Base-by-base conservation (phyloP, 192 early-diverging fungal genomes). In the Coemansia guatemalensis region DNA sequence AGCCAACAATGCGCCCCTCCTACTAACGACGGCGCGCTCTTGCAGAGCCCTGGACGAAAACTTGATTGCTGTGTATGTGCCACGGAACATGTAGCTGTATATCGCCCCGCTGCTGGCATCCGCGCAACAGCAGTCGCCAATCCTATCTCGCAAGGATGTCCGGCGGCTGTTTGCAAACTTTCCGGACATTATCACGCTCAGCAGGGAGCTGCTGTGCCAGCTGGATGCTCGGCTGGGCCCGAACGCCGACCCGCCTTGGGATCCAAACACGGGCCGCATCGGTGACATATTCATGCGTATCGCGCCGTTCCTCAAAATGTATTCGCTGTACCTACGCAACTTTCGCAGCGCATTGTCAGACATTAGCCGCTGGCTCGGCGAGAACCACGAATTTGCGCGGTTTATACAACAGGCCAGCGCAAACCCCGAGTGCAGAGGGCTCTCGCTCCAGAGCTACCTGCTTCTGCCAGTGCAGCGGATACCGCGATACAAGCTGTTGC, bases 91-190 rank as follows among this genome's bases (percentile, higher is more conserved):
- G 71, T 79, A 79, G 77, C 50, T 80, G 55, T 80, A 65, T 56
- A 71, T 80, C 51, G 47, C 33, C 35, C 77, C 77, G 58, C 72
- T 80, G 26, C 59, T 80, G 57, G 68, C 65, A 27, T 80, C 77
- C 25, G 77, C 71, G 24, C 68, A 70, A 62, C 71, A 73, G 58
- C 64, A 54, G 8, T 18, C 64, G 29, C 70, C 78, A 22, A 81
- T 82, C 27, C 64, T 81, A 52, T 56, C 84, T 33, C 82, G 85
- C 58, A 86, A 85, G 54, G 78, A 79, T 41, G 82, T 89, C 4
- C 73, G 65, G n/a, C 79, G 84, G 71, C 75, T 89, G 51, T 89
- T 89, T 79, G 85, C 88, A 58, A 87, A 87, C 75, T 83, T 89
- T 60, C 74, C 82, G 27, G 86, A 87, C 60, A 82, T 89, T 41